Evolutionary conservation across 371 early-diverging fungal genomes (phyloP), one percentile per base, ranked within the genome.

Genomic region (Mortierella polycephala): DNA sequence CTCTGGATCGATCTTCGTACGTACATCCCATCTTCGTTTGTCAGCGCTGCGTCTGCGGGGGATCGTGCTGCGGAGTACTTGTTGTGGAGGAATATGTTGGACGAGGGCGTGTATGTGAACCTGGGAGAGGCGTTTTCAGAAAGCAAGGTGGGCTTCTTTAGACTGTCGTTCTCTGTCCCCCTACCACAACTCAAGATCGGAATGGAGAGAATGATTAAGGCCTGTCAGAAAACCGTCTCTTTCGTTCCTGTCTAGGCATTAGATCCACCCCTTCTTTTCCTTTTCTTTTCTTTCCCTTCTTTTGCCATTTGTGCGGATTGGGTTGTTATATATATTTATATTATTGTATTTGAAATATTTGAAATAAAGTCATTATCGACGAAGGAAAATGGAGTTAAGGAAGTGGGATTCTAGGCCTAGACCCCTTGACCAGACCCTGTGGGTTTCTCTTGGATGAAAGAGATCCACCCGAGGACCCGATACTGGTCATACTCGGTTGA

Each of bases 41-140:
- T 18, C 1, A 71, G 82, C 9, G 60, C 80, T 16, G 65, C 74
- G 0, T 55, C 41, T 12, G 66, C 67, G 8, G 68, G 62, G 20
- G 60, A 66, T 11, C 60, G 76, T n/a, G 71, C 61, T 14, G 83
- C 85, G 57, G 85, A 85, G 54, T 62, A 68, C 20, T 18, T 64
- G 39, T 37, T 83, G 18, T 86, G 85, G 80, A 60, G 68, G 10
- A 75, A 81, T 54, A 67, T 86, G 71, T 57, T 93, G 11, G 69
- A 85, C 5, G 61, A 83, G 14, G 88, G 88, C 1, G 86, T 93
- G 0, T 93, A 89, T 61, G 69, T 92, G 37, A 86, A 89, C 1
- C 81, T 87, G n/a, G 92, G 93, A 0, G 83, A 83, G 55, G 90
- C 85, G 1, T 93, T 93, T 60, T 71, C 85, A 3, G 63, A 75